Evolutionary conservation across 805 yeast genomes (phyloP).

Genomic region (Hanseniaspora taiwanica): DNA sequence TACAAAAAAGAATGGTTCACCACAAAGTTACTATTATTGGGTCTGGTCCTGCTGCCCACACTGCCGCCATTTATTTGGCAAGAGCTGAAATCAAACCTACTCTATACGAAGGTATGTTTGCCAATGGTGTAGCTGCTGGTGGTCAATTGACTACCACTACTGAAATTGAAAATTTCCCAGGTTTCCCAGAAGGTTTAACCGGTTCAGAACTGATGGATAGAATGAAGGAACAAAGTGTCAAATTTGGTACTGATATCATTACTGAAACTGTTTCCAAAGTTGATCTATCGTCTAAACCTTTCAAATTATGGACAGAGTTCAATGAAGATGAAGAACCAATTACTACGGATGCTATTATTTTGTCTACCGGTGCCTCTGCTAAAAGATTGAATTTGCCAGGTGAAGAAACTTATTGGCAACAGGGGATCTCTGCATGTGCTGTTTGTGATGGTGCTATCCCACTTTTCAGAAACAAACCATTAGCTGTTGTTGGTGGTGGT

Average conservation of each 20-base stretch:
- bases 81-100: constrained; percentile 94
- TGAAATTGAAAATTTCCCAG: constrained; percentile 97
- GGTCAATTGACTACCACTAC: constrained; percentile 98
- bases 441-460: constrained; percentile 99
- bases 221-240: constrained; percentile 78
- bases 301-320: constrained; percentile 94
- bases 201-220: constrained; percentile 86
- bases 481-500: constrained; percentile 98
- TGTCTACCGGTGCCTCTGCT: constrained; percentile 98
- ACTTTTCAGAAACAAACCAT: constrained; percentile 92
- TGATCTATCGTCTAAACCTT: constrained; percentile 78
- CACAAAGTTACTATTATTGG: constrained; percentile 82
- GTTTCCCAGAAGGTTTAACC: constrained; percentile 85
- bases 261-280: constrained; percentile 92
- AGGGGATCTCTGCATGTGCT: constrained; percentile 98
- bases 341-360: constrained; percentile 82
- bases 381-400: constrained; percentile 90
- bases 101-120: constrained; percentile 86
- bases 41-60: constrained; percentile 98
- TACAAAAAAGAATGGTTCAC: constrained; percentile 49
- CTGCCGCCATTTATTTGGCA: constrained; percentile 93
- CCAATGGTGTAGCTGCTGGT: constrained; percentile 98
- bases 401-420: constrained; percentile 97
- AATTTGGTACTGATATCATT: constrained; percentile 87
- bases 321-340: constrained; percentile 84